phyloP scores from a whole-genome alignment of 257 asterid genomes.

The Mitragyna speciosa region DNA sequence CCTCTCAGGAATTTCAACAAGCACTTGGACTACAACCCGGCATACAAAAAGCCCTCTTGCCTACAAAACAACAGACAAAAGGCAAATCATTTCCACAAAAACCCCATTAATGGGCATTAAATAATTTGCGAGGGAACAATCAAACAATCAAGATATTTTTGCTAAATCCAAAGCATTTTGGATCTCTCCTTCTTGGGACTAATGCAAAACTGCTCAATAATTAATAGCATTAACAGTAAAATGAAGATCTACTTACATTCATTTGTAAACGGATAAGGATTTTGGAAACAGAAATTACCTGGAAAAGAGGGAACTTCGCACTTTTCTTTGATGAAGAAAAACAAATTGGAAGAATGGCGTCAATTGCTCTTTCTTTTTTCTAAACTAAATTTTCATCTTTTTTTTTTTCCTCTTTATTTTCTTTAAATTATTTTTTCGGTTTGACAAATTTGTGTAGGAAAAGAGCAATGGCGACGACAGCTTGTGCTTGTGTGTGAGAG shows the following conservation, averaged over 20 bases:
- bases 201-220: slow-evolving; percentile 1
- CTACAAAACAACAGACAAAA: slow-evolving; percentile 25
- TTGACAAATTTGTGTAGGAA: background rate
- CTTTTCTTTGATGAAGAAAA: background rate
- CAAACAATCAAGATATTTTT: slow-evolving; percentile 15
- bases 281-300: slow-evolving; percentile 7
- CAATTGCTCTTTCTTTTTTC: slow-evolving; percentile 3
- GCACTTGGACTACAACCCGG: background rate
- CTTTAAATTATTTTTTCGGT: background rate
- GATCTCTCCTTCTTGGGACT: slow-evolving; percentile 31
- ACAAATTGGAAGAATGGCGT: slow-evolving; percentile 19
- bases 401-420: background rate
- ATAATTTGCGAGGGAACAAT: background rate
- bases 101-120: slow-evolving; percentile 8
- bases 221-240: background rate
- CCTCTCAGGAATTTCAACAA: slow-evolving; percentile 13
- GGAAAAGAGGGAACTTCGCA: slow-evolving; percentile 5
- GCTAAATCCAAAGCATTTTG: slow-evolving; percentile 28
- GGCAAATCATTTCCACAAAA: slow-evolving; percentile 6
- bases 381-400: background rate
- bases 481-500: background rate
- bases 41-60: slow-evolving; percentile 17
- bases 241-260: slow-evolving; percentile 13
- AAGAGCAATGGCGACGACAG: background rate
- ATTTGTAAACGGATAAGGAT: background rate